Conservation (phyloP, 1,284 basidiomycete genomes). For the Leccinum pallidistipes region DNA sequence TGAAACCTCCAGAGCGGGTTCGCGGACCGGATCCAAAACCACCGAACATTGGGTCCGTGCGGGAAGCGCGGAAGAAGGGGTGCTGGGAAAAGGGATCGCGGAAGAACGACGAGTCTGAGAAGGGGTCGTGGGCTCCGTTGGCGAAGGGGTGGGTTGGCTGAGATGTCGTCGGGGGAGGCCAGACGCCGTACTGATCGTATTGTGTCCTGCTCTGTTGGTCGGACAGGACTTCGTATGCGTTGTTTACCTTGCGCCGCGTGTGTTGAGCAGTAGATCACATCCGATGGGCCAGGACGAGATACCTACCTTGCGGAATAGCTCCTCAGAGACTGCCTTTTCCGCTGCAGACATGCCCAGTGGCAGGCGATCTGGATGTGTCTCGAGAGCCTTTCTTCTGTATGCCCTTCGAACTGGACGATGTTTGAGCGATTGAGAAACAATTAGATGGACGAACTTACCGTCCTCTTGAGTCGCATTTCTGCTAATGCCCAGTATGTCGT, state of each 20-base stretch:
- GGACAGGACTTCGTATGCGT: slow-evolving; percentile 51
- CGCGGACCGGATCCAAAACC: slow-evolving; percentile 28
- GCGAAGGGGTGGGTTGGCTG: slow-evolving; percentile 30
- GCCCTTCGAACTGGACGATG: slow-evolving; percentile 45
- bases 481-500: slow-evolving; percentile 46
- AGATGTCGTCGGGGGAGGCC: slow-evolving; percentile 58
- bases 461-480: slow-evolving; percentile 44
- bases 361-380: slow-evolving; percentile 52
- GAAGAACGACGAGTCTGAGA: slow-evolving; percentile 37
- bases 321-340: slow-evolving; percentile 44
- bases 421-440: slow-evolving; percentile 1
- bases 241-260: slow-evolving; percentile 40
- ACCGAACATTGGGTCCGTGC: slow-evolving; percentile 28
- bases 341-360: slow-evolving; percentile 37
- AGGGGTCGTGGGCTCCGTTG: slow-evolving; percentile 32
- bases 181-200: slow-evolving; percentile 71
- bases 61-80: slow-evolving; percentile 32
- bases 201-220: slow-evolving; percentile 48
- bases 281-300: background rate
- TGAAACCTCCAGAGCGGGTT: slow-evolving; percentile 41
- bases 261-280: background rate
- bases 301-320: slow-evolving; percentile 45
- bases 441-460: slow-evolving; percentile 33
- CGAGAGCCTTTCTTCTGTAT: slow-evolving; percentile 45
- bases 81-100: slow-evolving; percentile 30